These are phyloP conservation scores for Termitomyces titanicus DNA, from an alignment of 768 basidiomycete species.

Conservation along the genomic window DNA sequence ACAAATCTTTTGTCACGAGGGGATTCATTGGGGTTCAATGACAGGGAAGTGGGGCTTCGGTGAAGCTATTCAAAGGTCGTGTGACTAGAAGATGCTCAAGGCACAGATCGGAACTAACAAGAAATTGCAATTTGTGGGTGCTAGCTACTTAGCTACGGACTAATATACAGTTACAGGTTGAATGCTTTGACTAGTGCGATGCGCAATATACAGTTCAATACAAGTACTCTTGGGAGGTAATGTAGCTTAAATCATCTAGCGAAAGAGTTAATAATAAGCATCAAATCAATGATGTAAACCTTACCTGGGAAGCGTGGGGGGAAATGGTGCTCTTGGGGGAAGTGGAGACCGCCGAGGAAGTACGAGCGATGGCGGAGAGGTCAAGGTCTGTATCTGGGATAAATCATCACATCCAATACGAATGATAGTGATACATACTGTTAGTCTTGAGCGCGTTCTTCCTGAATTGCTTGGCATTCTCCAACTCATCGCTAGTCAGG, in stretches of 20 bases:
- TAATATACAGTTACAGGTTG: constrained; percentile 1
- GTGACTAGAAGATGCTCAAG: not conserved
- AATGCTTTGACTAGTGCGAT: not conserved
- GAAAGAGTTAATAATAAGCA: not conserved
- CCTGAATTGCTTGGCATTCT: constrained; percentile 63
- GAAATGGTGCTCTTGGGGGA: constrained; percentile 35
- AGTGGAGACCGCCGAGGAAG: constrained; percentile 61
- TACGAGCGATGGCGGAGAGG: constrained; percentile 78
- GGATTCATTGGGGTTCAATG: not conserved
- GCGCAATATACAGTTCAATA: constrained; percentile 2
- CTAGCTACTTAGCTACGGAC: not conserved
- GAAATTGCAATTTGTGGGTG: not conserved
- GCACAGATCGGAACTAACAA: not conserved
- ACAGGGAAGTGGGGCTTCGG: not conserved
- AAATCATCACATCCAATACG: not conserved
- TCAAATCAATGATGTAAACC: not conserved
- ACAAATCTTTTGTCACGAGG: not conserved
- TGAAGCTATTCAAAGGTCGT: not conserved
- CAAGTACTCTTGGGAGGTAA: not conserved
- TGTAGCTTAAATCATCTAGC: constrained; percentile 4
- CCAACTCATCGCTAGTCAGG: constrained; percentile 61
- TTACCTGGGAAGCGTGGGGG: not conserved
- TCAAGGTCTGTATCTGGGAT: constrained; percentile 39
- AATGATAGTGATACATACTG: constrained; percentile 30
- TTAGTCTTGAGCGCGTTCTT: constrained; percentile 67